These are phyloP conservation scores for Geotrichum bryndzae DNA, from an alignment of 1,139 yeast genomes.

Conservation along the genomic window DNA sequence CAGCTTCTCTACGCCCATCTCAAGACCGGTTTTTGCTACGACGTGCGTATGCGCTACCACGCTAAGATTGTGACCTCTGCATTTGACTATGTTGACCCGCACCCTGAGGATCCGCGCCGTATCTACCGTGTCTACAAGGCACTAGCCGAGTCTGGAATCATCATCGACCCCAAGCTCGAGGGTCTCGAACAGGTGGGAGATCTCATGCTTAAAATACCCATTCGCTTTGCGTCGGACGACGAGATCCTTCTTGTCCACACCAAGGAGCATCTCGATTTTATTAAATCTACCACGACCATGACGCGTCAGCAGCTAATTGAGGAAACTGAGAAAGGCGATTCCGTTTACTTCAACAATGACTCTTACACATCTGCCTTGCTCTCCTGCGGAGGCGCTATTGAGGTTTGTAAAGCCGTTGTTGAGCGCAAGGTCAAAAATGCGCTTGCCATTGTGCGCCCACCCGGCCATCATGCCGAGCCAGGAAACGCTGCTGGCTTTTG, in stretches of 20 bases:
- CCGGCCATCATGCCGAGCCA: constrained; percentile 99
- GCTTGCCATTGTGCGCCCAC: constrained; percentile 93
- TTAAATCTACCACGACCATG: constrained; percentile 75
- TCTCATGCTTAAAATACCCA: constrained; percentile 80
- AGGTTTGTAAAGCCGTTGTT: constrained; percentile 91
- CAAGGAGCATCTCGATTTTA: constrained; percentile 66
- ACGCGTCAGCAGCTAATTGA: constrained; percentile 67
- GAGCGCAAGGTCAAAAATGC: constrained; percentile 91
- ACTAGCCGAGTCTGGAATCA: constrained; percentile 88
- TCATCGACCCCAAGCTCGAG: constrained; percentile 70
- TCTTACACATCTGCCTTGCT: constrained; percentile 80
- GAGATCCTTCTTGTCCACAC: constrained; percentile 87
- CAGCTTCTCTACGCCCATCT: constrained; percentile 60
- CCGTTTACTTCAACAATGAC: constrained; percentile 91
- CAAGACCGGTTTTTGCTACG: constrained; percentile 92
- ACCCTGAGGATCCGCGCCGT: constrained; percentile 97
- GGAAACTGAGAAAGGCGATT: constrained; percentile 88
- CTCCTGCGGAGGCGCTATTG: constrained; percentile 96
- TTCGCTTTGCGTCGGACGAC: constrained; percentile 79
- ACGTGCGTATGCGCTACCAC: constrained; percentile 95
- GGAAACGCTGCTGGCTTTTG: constrained; percentile 97
- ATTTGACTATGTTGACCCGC: constrained; percentile 93
- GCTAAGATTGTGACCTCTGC: constrained; percentile 90
- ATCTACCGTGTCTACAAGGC: constrained; percentile 89
- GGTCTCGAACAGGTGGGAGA: constrained; percentile 86